Evolutionary conservation across 2,329 filamentous ascomycete species (phyloP), one percentile per base, ranked within the genome.

Genomic region (Stromatinia cepivora): DNA sequence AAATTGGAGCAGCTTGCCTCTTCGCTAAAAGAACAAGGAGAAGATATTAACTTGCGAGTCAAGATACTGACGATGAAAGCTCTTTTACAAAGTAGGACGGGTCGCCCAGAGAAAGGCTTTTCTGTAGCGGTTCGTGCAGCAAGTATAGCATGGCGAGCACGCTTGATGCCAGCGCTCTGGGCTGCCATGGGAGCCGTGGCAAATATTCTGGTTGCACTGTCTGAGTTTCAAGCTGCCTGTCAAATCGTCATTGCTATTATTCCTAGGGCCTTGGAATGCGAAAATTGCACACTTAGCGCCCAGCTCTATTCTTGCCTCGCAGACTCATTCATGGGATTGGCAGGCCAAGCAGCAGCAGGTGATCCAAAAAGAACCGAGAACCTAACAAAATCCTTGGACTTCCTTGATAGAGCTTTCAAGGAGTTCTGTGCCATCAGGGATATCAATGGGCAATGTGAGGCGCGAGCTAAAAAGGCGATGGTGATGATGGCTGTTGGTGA

Each of bases 391-490:
- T 73, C 71, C 46, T 66, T 77, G 45, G 74, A 77, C 28, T 77
- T 74, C 54, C 71, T 78, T 50, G 74, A 76, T 61, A 71, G 75
- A 11, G 72, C 76, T 11, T 76, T 77, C 73, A 79, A 80, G 67
- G 85, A 85, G 71, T 91, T 84, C 75, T 84, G 85, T 68, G 82
- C 82, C 66, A 80, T 88, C 17, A 84, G 88, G 72, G 87, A 90
- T 78, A 77, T 87, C 15, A 79, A 82, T 36, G 87, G 86, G 1
- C 86, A 89, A 76, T 86, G 87, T 72, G 86, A 89, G 74, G 86
- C 88, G 80, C 74, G 90, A 77, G 85, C 86, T 58, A 90, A 90
- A 80, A 91, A 90, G 78, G 85, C 86, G 13, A 85, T 85, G n/a
- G 82, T 91, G 62, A 86, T 88, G 78, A 84, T 85, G 75, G 79